Evolutionary conservation across 192 early-diverging fungal species (phyloP), one percentile per base, ranked within the genome.

Genomic region (Phlyctochytrium arcticum): DNA sequence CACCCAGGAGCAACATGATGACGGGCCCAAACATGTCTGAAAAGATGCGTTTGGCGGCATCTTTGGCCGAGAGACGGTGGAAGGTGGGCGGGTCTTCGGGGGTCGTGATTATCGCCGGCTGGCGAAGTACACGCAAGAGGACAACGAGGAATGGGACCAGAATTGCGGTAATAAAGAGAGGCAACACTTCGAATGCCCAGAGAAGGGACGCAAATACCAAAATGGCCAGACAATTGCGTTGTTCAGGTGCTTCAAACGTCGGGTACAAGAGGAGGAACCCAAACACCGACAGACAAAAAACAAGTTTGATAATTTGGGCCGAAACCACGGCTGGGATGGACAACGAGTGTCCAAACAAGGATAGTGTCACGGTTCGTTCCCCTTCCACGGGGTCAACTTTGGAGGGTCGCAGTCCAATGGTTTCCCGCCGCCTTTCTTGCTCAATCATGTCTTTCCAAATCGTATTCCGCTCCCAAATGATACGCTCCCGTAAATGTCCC

Each of bases 381-480:
- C 12, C 48, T 7, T 15, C n/a, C 53, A 36, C 36, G 30, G 23
- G 17, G 12, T 9, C 60, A 23, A 17, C 60, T 4, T 36, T 39
- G 6, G 12, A 26, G 30, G 59, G 37, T 15, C 62, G 8, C 31
- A 72, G 26, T 6, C 62, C 70, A 54, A 69, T 63, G 17, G 69
- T 73, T 49, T 65, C 68, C n/a, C 80, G 80, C 79, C 81, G 89
- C 19, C 93, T 81, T 71, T 93, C 92, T 65, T 85, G 85, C 34
- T 88, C 89, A 68, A 98, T 89, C 92, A 98, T 93, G 70, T 98
- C 95, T 61, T 92, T 81, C 95, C 95, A 98, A 24, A 98, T 87
- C 0, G 95, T 98, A 75, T 96, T 98, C 67, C 95, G 87, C 74
- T 98, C 93, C 89, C 90, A 95, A 4, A 92, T 90, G 65, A 98